These are phyloP conservation scores for Penicillium psychrosexuale DNA, from an alignment of 2,329 filamentous ascomycete genomes.

Conservation along the genomic window DNA sequence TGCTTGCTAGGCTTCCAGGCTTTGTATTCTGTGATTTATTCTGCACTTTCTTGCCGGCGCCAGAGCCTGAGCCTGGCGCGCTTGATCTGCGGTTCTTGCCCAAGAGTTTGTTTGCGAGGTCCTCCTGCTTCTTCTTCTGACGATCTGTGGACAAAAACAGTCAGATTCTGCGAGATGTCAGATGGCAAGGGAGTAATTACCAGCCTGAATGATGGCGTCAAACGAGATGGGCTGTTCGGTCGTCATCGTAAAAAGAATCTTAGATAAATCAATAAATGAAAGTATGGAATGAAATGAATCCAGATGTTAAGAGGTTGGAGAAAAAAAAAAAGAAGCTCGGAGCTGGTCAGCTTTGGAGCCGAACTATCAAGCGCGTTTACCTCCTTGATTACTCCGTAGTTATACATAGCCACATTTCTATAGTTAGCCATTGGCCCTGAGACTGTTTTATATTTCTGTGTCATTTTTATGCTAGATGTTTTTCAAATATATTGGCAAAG, in stretches of 20 bases:
- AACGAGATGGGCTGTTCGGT: constrained; percentile 44
- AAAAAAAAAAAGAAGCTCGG: constrained; percentile 14
- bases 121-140: constrained; percentile 54
- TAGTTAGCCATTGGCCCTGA: background rate
- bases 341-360: constrained; percentile 2
- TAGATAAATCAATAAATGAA: background rate
- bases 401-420: background rate
- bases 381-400: background rate
- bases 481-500: background rate
- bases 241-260: constrained; percentile 30
- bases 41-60: constrained; percentile 11
- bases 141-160: constrained; percentile 41
- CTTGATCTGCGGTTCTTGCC: constrained; percentile 52
- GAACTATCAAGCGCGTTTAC: background rate
- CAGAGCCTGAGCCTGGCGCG: constrained; percentile 44
- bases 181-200: constrained; percentile 30
- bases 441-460: background rate
- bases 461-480: background rate
- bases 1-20: constrained; percentile 55
- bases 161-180: constrained; percentile 6
- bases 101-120: constrained; percentile 58
- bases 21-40: constrained; percentile 42
- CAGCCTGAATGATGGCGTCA: constrained; percentile 52
- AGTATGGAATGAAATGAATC: background rate
- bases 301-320: background rate